Evolutionary conservation across 1,284 basidiomycete genomes (phyloP).

Genomic region (Moesziomyces antarcticus): DNA sequence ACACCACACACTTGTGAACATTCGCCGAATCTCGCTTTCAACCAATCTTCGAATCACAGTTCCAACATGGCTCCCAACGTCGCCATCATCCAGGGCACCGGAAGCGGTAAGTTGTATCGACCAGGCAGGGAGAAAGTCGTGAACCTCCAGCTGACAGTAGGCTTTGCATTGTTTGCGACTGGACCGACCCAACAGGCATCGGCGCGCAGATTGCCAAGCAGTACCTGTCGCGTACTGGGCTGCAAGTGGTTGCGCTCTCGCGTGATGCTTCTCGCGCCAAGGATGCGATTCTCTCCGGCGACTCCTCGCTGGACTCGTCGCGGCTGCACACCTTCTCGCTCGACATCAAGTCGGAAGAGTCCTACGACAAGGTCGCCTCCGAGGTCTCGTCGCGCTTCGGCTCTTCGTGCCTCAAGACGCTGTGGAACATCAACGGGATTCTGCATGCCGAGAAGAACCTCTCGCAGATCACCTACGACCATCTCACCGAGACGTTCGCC

Average conservation of each 20-base stretch:
- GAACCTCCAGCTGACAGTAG: no score
- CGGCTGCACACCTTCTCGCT: constrained; percentile 69
- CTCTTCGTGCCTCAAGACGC: constrained; percentile 66
- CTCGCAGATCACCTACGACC: constrained; percentile 71
- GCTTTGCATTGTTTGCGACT: not conserved
- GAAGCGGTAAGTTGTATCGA: constrained; percentile 32
- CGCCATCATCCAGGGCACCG: constrained; percentile 58
- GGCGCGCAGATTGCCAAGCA: constrained; percentile 53
- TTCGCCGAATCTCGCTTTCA: no score
- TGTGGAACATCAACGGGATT: constrained; percentile 71
- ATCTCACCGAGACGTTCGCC: constrained; percentile 69
- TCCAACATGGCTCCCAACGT: constrained; percentile 48
- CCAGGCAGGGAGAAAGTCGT: not conserved
- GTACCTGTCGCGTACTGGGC: constrained; percentile 67
- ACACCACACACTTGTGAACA: no score
- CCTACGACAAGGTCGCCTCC: constrained; percentile 67
- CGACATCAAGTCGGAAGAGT: constrained; percentile 69
- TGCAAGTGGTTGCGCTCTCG: constrained; percentile 70
- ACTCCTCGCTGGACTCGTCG: constrained; percentile 38
- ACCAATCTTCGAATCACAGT: no score
- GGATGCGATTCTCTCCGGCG: constrained; percentile 62
- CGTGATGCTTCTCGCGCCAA: constrained; percentile 63
- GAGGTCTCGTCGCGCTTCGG: constrained; percentile 69
- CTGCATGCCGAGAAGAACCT: constrained; percentile 74
- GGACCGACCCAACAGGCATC: constrained; percentile 23